Conservation (phyloP, 2,329 filamentous ascomycete genomes). For the Fusarium dimerum region DNA sequence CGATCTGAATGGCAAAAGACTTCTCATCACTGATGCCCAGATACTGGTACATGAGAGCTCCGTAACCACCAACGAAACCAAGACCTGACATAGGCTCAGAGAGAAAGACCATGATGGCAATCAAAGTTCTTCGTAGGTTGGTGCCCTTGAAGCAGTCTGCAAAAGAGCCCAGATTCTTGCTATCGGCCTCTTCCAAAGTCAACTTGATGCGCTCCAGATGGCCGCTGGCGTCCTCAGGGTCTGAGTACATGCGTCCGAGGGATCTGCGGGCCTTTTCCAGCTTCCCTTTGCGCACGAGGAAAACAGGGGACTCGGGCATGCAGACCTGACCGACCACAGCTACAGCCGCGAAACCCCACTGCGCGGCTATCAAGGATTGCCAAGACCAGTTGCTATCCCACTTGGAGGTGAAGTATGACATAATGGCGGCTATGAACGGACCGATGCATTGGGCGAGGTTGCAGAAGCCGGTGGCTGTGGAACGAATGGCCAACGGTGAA, state of each 20-base stretch:
- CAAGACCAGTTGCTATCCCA: constrained; percentile 43
- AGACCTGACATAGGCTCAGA: constrained; percentile 49
- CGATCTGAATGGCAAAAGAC: constrained; percentile 32
- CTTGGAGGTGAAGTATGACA: constrained; percentile 37
- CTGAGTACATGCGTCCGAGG: constrained; percentile 47
- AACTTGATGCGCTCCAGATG: constrained; percentile 46
- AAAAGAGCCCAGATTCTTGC: constrained; percentile 37
- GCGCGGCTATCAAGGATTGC: constrained; percentile 40
- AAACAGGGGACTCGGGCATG: constrained; percentile 54
- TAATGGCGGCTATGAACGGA: constrained; percentile 40
- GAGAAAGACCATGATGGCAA: constrained; percentile 43
- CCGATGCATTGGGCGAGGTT: constrained; percentile 43
- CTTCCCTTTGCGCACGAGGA: constrained; percentile 44
- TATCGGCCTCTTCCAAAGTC: constrained; percentile 46
- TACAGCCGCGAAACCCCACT: constrained; percentile 42
- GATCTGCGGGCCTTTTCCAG: constrained; percentile 44
- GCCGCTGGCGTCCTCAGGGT: constrained; percentile 40
- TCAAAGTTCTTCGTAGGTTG: constrained; percentile 44
- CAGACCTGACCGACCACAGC: constrained; percentile 35
- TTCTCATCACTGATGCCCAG: constrained; percentile 28
- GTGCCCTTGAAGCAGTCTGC: constrained; percentile 44
- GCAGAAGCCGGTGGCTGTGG: constrained; percentile 37
- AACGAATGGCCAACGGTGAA: constrained; percentile 39
- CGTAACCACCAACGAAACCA: constrained; percentile 45
- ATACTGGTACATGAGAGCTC: constrained; percentile 35